phyloP scores from a whole-genome alignment of 768 basidiomycete species.

The Glaciozyma antarctica region DNA sequence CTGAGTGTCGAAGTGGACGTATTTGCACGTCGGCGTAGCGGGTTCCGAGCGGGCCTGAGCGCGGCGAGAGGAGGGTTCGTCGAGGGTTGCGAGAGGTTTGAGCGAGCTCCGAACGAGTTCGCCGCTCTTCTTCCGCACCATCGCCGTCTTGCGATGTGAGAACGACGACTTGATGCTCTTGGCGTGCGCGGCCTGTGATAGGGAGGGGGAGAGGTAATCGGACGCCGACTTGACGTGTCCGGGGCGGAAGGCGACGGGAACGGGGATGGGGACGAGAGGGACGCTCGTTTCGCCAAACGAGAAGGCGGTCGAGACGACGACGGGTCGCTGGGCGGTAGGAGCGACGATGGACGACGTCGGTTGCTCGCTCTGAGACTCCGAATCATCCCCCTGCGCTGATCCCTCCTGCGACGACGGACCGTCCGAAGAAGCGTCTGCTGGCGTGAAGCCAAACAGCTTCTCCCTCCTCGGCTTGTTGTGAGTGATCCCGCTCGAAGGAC shows the following conservation, averaged over 20 bases:
- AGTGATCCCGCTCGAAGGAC: background rate
- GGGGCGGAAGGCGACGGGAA: constrained; percentile 9
- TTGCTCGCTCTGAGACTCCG: background rate
- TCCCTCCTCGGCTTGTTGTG: background rate
- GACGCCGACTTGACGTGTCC: background rate
- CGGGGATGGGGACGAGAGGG: background rate
- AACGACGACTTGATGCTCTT: constrained; percentile 6
- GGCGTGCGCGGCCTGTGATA: background rate
- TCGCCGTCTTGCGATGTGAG: constrained; percentile 35
- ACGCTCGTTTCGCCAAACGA: constrained; percentile 7
- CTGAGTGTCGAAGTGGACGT: constrained; percentile 84
- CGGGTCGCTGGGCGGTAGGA: background rate
- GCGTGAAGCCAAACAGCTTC: constrained; percentile 11
- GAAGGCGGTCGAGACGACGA: constrained; percentile 8
- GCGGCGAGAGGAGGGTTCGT: constrained; percentile 38
- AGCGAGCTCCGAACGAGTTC: constrained; percentile 85
- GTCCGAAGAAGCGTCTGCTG: constrained; percentile 5
- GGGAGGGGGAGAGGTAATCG: background rate
- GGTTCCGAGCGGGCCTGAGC: constrained; percentile 53
- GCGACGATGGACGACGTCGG: too few relatives aligned
- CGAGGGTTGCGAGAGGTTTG: constrained; percentile 51
- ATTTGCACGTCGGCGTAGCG: constrained; percentile 65
- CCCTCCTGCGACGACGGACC: constrained; percentile 25
- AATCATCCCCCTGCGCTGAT: constrained; percentile 1
- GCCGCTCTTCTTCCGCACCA: constrained; percentile 85